Base-by-base conservation (phyloP, 331 rosid genomes). In the Erythrophleum ivorense region DNA sequence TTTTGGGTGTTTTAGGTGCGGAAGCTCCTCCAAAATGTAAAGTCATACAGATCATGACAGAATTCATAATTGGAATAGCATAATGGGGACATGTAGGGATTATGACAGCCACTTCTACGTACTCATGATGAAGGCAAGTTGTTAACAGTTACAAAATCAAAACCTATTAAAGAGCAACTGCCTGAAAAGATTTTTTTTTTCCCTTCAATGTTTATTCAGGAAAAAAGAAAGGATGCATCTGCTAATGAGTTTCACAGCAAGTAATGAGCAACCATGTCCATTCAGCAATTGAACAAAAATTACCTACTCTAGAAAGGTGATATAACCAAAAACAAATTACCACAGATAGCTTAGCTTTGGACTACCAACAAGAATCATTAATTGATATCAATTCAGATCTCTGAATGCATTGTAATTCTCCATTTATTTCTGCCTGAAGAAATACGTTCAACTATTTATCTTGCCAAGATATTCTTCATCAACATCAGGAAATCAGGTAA, bases 1-100 rank as follows among this genome's bases (percentile, higher is more conserved):
- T 57, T 48, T 38, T n/a, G 45, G 78, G 34, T 66, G 70, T 46
- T 36, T 81, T 38, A 77, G 80, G 73, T 41, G 31, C 53, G 29
- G 60, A 40, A 49, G 78, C 78, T 49, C 64, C 85, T 78, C 29
- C 60, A 43, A 45, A 41, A 64, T 86, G 63, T 67, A 78, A 58
- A 69, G 21, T 81, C 1, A 48, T 16, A 54, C 45, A 45, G 45
- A 60, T 60, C 14, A 66, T 54, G 53, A 55, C 48, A 75, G 53
- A 24, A 8, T 34, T 43, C 73, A 46, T 45, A 10, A 19, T 70
- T 59, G 2, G 52, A 59, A 67, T 18, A 59, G 49, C 74, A 33
- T n/a, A 24, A 48, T 12, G 71, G 54, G 34, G 14, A 67, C 52
- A 46, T 81, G 48, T 2, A 36, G 19, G 34, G 38, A 70, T 54